phyloP scores from a whole-genome alignment of 1,284 basidiomycete species.

The Trametes hirsuta region DNA sequence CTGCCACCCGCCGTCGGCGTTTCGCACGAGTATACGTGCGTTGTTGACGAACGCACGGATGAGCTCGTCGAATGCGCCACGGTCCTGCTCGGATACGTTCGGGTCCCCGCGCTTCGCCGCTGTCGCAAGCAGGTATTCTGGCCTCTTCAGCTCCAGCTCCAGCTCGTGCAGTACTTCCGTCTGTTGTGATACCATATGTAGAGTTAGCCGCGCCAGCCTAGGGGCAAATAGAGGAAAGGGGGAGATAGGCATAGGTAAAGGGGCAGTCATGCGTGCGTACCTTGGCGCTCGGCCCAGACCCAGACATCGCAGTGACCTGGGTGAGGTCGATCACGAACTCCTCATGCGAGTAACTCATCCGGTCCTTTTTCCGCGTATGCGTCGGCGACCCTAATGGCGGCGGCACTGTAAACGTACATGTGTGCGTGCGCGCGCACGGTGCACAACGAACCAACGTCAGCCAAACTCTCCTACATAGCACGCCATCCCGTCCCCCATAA shows the following conservation, averaged over 20 bases:
- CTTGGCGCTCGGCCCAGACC: constrained; percentile 45
- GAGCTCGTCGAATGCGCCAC: constrained; percentile 77
- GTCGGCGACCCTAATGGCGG: constrained; percentile 63
- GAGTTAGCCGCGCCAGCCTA: constrained; percentile 8
- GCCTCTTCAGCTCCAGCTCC: constrained; percentile 70
- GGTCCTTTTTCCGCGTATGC: constrained; percentile 81
- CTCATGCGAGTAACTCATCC: constrained; percentile 92
- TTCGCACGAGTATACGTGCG: constrained; percentile 72
- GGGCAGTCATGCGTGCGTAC: constrained; percentile 37
- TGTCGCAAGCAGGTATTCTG: constrained; percentile 60
- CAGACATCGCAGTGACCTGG: constrained; percentile 70
- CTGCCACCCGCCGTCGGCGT: constrained; percentile 51
- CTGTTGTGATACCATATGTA: constrained; percentile 36
- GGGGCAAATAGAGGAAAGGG: not conserved
- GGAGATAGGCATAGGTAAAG: constrained; percentile 11
- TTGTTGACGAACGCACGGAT: constrained; percentile 86
- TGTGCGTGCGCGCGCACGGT: not conserved
- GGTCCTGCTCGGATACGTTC: constrained; percentile 59
- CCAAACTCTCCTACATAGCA: not conserved
- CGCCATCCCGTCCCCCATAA: constrained; percentile 1
- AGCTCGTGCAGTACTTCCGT: constrained; percentile 70
- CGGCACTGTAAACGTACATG: constrained; percentile 42
- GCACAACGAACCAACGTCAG: constrained; percentile 2
- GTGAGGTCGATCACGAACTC: constrained; percentile 93
- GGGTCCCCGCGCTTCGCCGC: constrained; percentile 63